Conservation (phyloP, 257 asterid genomes). For the Solanum etuberosum region DNA sequence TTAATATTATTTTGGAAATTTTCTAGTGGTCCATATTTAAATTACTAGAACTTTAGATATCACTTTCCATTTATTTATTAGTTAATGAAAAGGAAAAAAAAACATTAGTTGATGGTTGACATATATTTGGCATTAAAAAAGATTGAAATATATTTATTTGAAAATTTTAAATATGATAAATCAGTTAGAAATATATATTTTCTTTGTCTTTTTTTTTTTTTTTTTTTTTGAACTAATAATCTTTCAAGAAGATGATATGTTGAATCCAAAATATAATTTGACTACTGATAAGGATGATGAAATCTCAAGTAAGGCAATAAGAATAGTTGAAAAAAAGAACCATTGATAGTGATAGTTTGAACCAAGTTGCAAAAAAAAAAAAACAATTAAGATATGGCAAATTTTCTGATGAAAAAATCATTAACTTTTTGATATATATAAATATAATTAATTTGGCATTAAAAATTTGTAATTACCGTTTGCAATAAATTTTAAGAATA, state of each 20-base stretch:
- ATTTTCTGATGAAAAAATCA: not conserved
- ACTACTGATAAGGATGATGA: not conserved
- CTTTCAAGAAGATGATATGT: not conserved
- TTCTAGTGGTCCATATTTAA: not conserved
- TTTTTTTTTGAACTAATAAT: not conserved
- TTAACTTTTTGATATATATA: not conserved
- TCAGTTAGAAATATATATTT: too few relatives aligned
- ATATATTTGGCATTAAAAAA: not conserved
- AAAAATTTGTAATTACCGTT: not conserved
- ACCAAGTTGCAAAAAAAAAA: not conserved
- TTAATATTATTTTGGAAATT: not conserved
- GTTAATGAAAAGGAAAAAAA: not conserved
- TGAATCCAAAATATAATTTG: not conserved
- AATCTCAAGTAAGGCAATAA: not conserved
- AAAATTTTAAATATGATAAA: not conserved
- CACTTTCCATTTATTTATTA: not conserved
- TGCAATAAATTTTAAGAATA: too few relatives aligned
- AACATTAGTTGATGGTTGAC: not conserved
- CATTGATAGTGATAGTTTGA: not conserved
- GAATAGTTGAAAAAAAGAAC: not conserved
- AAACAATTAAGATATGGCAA: not conserved
- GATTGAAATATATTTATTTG: not conserved
- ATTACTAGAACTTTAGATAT: not conserved
- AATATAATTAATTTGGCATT: not conserved
- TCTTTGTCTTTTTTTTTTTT: too few relatives aligned